phyloP scores from a whole-genome alignment of 176 grass and related monocot species.

The Oryza meridionalis region DNA sequence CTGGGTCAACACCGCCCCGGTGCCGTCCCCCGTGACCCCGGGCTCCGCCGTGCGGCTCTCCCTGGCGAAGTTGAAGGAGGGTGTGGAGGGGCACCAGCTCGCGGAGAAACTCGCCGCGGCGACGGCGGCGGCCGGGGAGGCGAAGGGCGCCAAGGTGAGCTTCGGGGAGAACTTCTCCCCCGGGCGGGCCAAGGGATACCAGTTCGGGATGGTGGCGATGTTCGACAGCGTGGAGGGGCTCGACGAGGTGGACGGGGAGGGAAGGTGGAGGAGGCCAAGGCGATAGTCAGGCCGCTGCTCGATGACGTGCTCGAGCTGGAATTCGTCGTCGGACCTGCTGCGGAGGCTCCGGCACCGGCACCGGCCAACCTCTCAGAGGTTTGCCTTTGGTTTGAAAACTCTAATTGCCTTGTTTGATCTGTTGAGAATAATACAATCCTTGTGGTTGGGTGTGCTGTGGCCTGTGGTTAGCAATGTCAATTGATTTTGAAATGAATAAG shows the following conservation, averaged over 20 bases:
- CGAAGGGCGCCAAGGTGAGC: constrained; percentile 53
- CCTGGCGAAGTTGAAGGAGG: constrained; percentile 70
- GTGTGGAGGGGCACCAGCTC: constrained; percentile 40
- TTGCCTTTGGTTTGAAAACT: neutral
- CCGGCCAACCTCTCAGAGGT: constrained; percentile 60
- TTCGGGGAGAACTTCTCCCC: constrained; percentile 94
- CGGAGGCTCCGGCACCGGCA: constrained; percentile 17
- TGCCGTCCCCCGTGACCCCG: constrained; percentile 39
- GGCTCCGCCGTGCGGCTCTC: constrained; percentile 72
- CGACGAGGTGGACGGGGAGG: constrained; percentile 67
- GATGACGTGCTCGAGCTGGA: constrained; percentile 76
- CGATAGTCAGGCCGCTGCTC: constrained; percentile 62
- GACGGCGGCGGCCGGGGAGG: constrained; percentile 43
- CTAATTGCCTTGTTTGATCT: neutral
- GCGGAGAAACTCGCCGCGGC: constrained; percentile 45
- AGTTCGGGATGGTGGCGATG: constrained; percentile 71
- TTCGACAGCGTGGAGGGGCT: constrained; percentile 69
- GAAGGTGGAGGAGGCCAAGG: constrained; percentile 68
- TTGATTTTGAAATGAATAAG: constrained; percentile 22
- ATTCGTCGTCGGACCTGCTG: constrained; percentile 48
- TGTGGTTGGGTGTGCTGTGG: constrained; percentile 10
- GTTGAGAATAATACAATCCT: constrained; percentile 25
- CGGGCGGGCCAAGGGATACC: constrained; percentile 82
- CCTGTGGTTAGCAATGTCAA: neutral
- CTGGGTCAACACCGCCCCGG: constrained; percentile 63